Evolutionary conservation across 768 basidiomycete genomes (phyloP), one percentile per base, ranked within the genome.

Genomic region (Tricholoma hemisulphureum): DNA sequence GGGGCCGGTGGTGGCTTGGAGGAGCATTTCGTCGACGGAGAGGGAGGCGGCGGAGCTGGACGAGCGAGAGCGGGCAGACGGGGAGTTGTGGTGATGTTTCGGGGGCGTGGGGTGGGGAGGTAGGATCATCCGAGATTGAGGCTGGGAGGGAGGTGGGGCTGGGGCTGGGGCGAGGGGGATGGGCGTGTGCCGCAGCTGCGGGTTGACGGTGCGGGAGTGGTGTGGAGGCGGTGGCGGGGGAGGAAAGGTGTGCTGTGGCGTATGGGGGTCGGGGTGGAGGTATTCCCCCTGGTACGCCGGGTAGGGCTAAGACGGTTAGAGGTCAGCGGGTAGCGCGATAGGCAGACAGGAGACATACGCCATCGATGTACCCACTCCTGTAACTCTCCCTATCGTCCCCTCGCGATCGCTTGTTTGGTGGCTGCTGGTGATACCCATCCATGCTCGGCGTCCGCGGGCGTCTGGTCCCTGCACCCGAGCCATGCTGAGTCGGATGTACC

Each of bases 321-420:
- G n/a, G n/a, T n/a, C n/a, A n/a, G n/a, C n/a, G 14, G 14, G 10
- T 5, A 13, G 14, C 9, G 9, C 14, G 14, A 34, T 34, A 34
- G 3, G 9, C 9, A 34, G 9, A 10, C 9, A 5, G 2, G 9
- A 2, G 32, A 41, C 20, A 20, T 21, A 41, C 39, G 7, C 21
- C 39, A 8, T 20, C 39, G 21, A 41, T 4, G 39, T 41, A 41
- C 18, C 20, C 9, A 10, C 14, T 13, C 14, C 34, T 35, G 6
- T n/a, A n/a, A n/a, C n/a, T n/a, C n/a, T 20, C 23, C 23, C 43
- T 45, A 8, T 45, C 43, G 4, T 45, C 43, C 32, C 63, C 65
- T 32, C 82, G 74, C 0, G 73, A 58, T 24, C 79, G 77, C 68
- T 87, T 87, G 28, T 71, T 43, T 6, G 86, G 84, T 0, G 82